Evolutionary conservation across 2,329 filamentous ascomycete species (phyloP).

Genomic region (Cladophialophora carrionii): DNA sequence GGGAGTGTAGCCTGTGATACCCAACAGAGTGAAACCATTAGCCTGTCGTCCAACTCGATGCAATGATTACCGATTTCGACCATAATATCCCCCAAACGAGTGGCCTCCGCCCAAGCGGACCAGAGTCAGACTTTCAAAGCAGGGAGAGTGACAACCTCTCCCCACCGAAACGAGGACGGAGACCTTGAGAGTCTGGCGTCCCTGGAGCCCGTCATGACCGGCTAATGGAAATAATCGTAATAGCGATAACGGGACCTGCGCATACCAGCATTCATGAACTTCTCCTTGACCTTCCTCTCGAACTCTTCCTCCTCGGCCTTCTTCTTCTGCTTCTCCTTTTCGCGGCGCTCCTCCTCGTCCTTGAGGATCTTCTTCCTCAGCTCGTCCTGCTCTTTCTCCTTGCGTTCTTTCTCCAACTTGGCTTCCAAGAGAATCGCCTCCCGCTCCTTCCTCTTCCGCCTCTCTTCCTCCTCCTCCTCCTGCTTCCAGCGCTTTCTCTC

Average conservation of each 20-base stretch:
- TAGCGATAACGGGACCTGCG: conserved; percentile 7
- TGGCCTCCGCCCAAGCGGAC: not conserved
- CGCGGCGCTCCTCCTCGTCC: conserved; percentile 45
- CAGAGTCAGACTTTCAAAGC: not conserved
- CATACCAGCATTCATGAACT: conserved; percentile 42
- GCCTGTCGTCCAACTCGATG: conserved; percentile 12
- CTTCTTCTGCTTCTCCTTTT: conserved; percentile 54
- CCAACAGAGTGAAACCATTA: conserved; percentile 33
- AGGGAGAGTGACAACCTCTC: not conserved
- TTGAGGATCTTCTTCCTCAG: conserved; percentile 38
- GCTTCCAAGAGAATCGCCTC: conserved; percentile 37
- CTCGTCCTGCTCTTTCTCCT: conserved; percentile 37
- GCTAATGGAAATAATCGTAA: conserved; percentile 17
- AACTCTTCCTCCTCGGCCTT: conserved; percentile 58
- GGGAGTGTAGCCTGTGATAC: conserved; percentile 44
- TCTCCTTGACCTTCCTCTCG: conserved; percentile 44
- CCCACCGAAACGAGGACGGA: not conserved
- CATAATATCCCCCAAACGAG: not conserved
- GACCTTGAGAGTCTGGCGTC: not conserved
- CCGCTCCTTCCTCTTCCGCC: conserved; percentile 41
- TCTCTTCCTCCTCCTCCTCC: conserved; percentile 38
- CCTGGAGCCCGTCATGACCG: not conserved
- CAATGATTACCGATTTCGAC: conserved; percentile 3
- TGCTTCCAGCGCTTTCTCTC: conserved; percentile 31
- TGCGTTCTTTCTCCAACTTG: conserved; percentile 38